These are phyloP conservation scores for Pascua guehoae DNA, from an alignment of 1,284 basidiomycete species.

Conservation along the genomic window DNA sequence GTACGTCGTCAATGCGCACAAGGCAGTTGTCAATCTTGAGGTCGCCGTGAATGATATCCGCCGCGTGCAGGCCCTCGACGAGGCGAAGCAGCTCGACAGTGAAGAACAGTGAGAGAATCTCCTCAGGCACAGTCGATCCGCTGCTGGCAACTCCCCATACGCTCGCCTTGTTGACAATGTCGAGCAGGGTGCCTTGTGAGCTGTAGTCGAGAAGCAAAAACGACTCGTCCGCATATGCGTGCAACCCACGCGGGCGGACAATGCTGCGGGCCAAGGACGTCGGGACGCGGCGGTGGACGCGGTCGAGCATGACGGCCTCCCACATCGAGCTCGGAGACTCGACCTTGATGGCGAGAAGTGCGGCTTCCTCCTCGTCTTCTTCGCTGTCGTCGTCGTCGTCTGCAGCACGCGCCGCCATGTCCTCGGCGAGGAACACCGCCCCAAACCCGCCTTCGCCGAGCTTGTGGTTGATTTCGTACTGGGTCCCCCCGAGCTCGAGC, in stretches of 20 bases:
- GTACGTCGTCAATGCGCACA: conserved; percentile 77
- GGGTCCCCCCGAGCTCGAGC: conserved; percentile 57
- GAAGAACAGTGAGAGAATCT: conserved; percentile 94
- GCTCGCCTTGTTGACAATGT: conserved; percentile 82
- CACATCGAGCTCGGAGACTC: conserved; percentile 84
- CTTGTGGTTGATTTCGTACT: conserved; percentile 73
- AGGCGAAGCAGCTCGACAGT: conserved; percentile 80
- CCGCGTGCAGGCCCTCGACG: conserved; percentile 74
- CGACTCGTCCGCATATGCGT: conserved; percentile 82
- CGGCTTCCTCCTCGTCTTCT: conserved; percentile 58
- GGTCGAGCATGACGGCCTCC: conserved; percentile 86
- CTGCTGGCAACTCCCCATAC: conserved; percentile 53
- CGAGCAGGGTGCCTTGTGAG: conserved; percentile 86
- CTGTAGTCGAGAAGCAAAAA: conserved; percentile 85
- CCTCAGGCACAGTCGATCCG: conserved; percentile 62
- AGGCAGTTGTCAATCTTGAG: conserved; percentile 99
- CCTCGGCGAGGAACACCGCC: conserved; percentile 76
- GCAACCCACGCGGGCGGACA: conserved; percentile 69
- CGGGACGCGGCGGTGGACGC: conserved; percentile 67
- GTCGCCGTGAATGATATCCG: conserved; percentile 92
- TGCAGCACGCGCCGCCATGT: conserved; percentile 53
- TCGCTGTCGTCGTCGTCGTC: conserved; percentile 58
- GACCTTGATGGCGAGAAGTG: conserved; percentile 81
- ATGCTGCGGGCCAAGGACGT: conserved; percentile 60
- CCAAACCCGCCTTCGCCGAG: conserved; percentile 97